Evolutionary conservation across 2,329 filamentous ascomycete genomes (phyloP).

Genomic region (Epichloe elymi): DNA sequence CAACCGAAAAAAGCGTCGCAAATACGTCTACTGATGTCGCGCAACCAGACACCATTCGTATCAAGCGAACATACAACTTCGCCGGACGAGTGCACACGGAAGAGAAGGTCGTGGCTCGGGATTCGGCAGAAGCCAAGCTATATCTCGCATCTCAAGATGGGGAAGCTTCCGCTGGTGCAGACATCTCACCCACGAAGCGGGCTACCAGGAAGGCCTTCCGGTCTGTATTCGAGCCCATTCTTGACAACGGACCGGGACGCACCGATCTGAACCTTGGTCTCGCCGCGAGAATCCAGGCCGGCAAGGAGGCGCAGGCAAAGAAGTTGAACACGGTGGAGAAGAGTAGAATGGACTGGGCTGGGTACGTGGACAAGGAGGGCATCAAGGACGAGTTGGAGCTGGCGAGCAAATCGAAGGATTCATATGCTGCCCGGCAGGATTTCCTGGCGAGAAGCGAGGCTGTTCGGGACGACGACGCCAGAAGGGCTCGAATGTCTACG

Average conservation of each 20-base stretch:
- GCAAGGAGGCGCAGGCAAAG: slow-evolving; percentile 39
- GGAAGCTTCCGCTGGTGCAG: slow-evolving; percentile 10
- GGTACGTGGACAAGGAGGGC: slow-evolving; percentile 57
- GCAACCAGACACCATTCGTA: slow-evolving; percentile 36
- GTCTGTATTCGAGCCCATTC: slow-evolving; percentile 48
- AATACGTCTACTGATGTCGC: neutral
- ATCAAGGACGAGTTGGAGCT: slow-evolving; percentile 55
- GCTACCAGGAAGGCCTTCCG: slow-evolving; percentile 43
- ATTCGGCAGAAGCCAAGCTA: slow-evolving; percentile 53
- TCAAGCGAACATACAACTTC: slow-evolving; percentile 63
- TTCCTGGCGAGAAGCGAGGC: slow-evolving; percentile 54
- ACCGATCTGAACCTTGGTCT: slow-evolving; percentile 46
- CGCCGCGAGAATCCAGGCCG: slow-evolving; percentile 32
- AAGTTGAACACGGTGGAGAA: slow-evolving; percentile 61
- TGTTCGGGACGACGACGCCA: slow-evolving; percentile 46
- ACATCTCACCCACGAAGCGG: slow-evolving; percentile 24
- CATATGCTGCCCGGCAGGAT: slow-evolving; percentile 48
- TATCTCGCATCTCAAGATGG: slow-evolving; percentile 41
- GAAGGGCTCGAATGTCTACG: slow-evolving; percentile 36
- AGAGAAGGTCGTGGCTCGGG: slow-evolving; percentile 52
- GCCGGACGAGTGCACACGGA: slow-evolving; percentile 60
- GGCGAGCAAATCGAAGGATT: slow-evolving; percentile 51
- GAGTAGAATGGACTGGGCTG: slow-evolving; percentile 61
- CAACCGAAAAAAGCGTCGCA: slow-evolving; percentile 9
- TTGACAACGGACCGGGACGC: slow-evolving; percentile 30